These are phyloP conservation scores for Amanita molliuscula DNA, from an alignment of 768 basidiomycete species.

Conservation along the genomic window DNA sequence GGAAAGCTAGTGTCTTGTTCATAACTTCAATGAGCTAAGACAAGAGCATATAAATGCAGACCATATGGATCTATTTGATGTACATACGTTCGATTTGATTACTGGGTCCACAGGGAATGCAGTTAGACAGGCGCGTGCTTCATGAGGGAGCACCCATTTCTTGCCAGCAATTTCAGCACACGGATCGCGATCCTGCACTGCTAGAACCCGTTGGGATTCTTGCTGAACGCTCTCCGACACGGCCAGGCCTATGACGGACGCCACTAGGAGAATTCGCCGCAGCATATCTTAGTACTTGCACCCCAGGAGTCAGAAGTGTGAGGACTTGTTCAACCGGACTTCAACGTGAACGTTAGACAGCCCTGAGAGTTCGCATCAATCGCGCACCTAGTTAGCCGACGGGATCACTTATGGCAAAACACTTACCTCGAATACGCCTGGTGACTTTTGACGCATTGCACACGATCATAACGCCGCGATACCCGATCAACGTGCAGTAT, in stretches of 20 bases:
- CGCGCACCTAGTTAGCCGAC: neutral
- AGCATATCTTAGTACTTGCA: neutral
- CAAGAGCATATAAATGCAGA: neutral
- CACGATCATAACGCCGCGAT: slow-evolving; percentile 63
- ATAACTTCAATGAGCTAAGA: slow-evolving; percentile 44
- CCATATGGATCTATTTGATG: neutral
- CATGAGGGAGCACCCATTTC: slow-evolving; percentile 43
- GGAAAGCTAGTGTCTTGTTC: slow-evolving; percentile 48
- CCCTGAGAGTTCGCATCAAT: neutral
- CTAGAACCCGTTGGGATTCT: neutral
- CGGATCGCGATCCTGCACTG: slow-evolving; percentile 23
- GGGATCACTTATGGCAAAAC: slow-evolving; percentile 2
- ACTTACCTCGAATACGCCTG: slow-evolving; percentile 31
- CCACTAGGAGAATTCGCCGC: slow-evolving; percentile 7
- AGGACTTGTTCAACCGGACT: too few species aligned
- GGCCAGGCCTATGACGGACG: slow-evolving; percentile 3
- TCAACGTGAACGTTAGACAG: neutral
- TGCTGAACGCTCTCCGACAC: neutral
- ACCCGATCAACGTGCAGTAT: slow-evolving; percentile 58
- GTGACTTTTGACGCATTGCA: slow-evolving; percentile 75
- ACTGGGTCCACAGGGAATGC: slow-evolving; percentile 36
- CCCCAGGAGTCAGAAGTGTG: neutral
- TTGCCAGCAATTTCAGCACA: slow-evolving; percentile 43
- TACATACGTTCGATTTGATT: slow-evolving; percentile 39
- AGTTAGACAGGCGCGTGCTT: slow-evolving; percentile 40